Evolutionary conservation across 176 grass and related monocot species (phyloP), one percentile per base, ranked within the genome.

Genomic region (Otatea glauca): DNA sequence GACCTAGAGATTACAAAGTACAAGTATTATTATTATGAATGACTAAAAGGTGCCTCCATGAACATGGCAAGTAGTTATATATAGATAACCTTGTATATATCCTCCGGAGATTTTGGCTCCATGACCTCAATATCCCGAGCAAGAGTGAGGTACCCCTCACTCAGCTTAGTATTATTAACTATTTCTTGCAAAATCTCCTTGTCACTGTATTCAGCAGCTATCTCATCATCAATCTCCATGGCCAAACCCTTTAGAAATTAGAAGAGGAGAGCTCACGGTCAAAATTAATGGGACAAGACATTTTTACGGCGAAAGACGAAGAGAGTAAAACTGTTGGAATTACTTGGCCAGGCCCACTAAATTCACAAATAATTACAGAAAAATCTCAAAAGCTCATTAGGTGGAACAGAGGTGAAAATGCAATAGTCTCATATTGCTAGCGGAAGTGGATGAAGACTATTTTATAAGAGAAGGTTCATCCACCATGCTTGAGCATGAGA

Each of bases 81-180:
- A 61, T 66, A 27, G 13, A 35, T 59, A 5, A 99, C 96, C 96
- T 99, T 99, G 56, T 99, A 99, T 72, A 99, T 99, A 83, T 99
- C 96, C 50, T 99, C n/a, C n/a, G n/a, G n/a, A n/a, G n/a, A n/a
- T n/a, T n/a, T n/a, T n/a, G n/a, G n/a, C n/a, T n/a, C n/a, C n/a
- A n/a, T n/a, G n/a, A n/a, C n/a, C n/a, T n/a, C n/a, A n/a, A 99
- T 99, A 83, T 99, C 96, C 50, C 96, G 91, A 79, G 96, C 96
- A 88, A 99, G 96, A 74, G 93, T 91, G 63, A 96, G 89, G 70
- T 99, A 96, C 15, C n/a, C n/a, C n/a, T n/a, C n/a, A n/a, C n/a
- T n/a, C n/a, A n/a, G n/a, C n/a, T n/a, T n/a, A n/a, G n/a, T n/a
- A n/a, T n/a, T n/a, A n/a, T n/a, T n/a, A n/a, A n/a, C n/a, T n/a